Conservation (phyloP, 2,329 filamentous ascomycete species). For the Aspergillus ochraceoroseus region DNA sequence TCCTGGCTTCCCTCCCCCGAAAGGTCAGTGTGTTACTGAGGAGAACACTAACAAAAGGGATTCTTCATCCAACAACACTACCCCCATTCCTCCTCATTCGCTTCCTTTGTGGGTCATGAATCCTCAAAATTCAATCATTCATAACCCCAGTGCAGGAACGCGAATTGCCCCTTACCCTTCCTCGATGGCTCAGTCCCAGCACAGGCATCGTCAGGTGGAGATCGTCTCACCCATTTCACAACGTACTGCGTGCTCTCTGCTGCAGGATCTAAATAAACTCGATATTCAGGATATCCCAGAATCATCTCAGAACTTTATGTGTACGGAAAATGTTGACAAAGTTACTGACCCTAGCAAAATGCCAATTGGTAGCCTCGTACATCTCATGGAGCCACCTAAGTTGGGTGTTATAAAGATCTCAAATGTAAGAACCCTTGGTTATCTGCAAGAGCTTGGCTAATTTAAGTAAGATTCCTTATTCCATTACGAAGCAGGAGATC, state of each 20-base stretch:
- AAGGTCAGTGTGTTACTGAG: not conserved
- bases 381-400: conserved; percentile 18
- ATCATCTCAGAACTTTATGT: conserved; percentile 1
- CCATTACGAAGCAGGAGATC: conserved; percentile 48
- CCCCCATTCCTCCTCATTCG: not conserved
- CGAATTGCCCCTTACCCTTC: conserved; percentile 1
- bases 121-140: not conserved
- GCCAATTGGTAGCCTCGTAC: conserved; percentile 28
- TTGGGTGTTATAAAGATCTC: conserved; percentile 36
- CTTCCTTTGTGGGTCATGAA: not conserved
- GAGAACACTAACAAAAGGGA: not conserved
- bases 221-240: conserved; percentile 6
- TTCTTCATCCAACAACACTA: not conserved
- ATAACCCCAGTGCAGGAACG: not conserved
- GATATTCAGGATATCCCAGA: conserved; percentile 2
- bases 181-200: conserved; percentile 1
- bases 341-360: conserved; percentile 22
- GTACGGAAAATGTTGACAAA: conserved; percentile 12
- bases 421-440: conserved; percentile 30
- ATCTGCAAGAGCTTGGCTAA: conserved; percentile 5
- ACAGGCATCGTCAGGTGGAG: not conserved
- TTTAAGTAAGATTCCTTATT: conserved; percentile 45
- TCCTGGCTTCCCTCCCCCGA: not conserved
- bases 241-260: not conserved
- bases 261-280: conserved; percentile 4